Conservation (phyloP, 495 filamentous ascomycete species). For the Astrocystis sublimbata region DNA sequence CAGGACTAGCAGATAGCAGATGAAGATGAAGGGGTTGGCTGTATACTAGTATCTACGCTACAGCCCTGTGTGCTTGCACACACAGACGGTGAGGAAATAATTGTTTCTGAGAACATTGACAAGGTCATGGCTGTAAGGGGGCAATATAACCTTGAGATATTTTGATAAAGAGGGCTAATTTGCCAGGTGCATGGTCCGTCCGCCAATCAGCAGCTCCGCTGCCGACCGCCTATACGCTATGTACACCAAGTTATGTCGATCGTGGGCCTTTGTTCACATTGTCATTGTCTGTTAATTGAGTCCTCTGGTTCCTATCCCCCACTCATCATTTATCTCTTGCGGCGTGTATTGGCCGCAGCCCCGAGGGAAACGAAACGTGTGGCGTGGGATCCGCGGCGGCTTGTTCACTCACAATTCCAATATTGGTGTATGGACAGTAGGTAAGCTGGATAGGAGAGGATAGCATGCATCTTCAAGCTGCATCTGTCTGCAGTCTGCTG, state of each 20-base stretch:
- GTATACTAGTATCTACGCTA: not conserved
- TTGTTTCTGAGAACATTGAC: not conserved
- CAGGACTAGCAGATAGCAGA: too few species aligned
- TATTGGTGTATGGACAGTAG: constrained; percentile 1
- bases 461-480: constrained; percentile 11
- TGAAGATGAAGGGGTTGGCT: constrained; percentile 16
- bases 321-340: not conserved
- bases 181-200: not conserved
- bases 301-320: not conserved
- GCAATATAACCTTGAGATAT: not conserved
- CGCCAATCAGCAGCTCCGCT: not conserved
- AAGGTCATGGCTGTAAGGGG: not conserved
- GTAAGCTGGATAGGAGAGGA: constrained; percentile 2
- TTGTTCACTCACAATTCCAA: not conserved
- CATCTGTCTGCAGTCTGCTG: constrained; percentile 5
- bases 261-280: constrained; percentile 8
- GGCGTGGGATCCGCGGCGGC: constrained; percentile 13
- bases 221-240: constrained; percentile 9
- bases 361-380: constrained; percentile 15
- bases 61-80: not conserved
- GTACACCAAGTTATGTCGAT: not conserved
- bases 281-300: not conserved
- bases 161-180: constrained; percentile 9
- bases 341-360: not conserved
- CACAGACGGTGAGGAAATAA: constrained; percentile 7